Evolutionary conservation across 1,284 basidiomycete species (phyloP).

Genomic region (Porphyrellus sp.): DNA sequence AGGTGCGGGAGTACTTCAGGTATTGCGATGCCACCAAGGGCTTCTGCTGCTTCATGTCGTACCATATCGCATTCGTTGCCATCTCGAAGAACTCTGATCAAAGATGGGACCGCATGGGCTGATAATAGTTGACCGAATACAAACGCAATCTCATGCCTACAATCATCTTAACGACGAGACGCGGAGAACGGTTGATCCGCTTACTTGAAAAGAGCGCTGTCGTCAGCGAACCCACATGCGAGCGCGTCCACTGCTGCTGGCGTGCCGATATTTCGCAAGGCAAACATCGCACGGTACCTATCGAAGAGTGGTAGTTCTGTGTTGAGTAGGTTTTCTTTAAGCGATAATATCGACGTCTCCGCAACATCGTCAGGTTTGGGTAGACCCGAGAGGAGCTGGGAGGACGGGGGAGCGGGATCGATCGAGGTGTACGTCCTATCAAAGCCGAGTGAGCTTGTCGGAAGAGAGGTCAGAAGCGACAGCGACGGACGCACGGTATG

Average conservation of each 20-base stretch:
- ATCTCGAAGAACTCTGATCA: conserved; percentile 78
- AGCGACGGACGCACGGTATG: conserved; percentile 37
- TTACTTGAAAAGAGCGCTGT: conserved; percentile 89
- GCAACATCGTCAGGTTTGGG: conserved; percentile 49
- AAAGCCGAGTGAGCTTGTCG: conserved; percentile 23
- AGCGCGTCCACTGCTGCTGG: conserved; percentile 84
- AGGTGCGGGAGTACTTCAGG: conserved; percentile 87
- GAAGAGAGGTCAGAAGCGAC: not conserved
- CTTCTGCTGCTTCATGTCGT: conserved; percentile 97
- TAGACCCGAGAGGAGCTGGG: conserved; percentile 53
- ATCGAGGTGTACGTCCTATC: conserved; percentile 74
- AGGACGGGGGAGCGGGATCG: conserved; percentile 89
- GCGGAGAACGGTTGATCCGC: conserved; percentile 22
- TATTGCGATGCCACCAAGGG: conserved; percentile 92
- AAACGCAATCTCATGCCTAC: conserved; percentile 94
- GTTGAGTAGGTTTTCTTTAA: conserved; percentile 70
- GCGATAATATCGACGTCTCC: conserved; percentile 48
- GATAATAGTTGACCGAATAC: conserved; percentile 96
- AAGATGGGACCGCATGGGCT: conserved; percentile 82
- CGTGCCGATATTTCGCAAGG: conserved; percentile 86
- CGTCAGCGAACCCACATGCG: conserved; percentile 84
- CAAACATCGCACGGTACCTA: conserved; percentile 98
- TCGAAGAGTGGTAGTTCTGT: conserved; percentile 78
- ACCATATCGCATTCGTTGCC: conserved; percentile 91
- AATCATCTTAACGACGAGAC: not conserved